phyloP scores from a whole-genome alignment of 176 grass and related monocot genomes.

The Pontederia paniculata region DNA sequence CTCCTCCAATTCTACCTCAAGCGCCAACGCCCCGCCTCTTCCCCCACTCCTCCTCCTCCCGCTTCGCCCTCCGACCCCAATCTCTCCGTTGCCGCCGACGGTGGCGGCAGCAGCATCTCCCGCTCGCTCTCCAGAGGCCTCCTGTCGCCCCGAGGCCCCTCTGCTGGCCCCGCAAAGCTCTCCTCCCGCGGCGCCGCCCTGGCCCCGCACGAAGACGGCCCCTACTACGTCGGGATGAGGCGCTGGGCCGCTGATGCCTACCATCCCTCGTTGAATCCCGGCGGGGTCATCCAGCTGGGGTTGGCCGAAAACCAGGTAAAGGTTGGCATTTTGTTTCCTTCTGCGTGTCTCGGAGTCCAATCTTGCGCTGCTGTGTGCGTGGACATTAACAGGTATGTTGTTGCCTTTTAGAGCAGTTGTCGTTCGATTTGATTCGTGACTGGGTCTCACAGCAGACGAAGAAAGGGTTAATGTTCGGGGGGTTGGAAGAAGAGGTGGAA shows the following conservation, averaged over 20 bases:
- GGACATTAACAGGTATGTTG: conserved; percentile 8
- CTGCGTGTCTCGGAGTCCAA: neutral
- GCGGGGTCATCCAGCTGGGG: conserved; percentile 67
- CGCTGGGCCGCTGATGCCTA: conserved; percentile 46
- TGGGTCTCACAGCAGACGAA: conserved; percentile 61
- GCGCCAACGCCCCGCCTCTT: conserved; percentile 34
- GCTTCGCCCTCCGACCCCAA: neutral
- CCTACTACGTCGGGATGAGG: conserved; percentile 63
- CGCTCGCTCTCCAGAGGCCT: conserved; percentile 49
- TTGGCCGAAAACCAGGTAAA: conserved; percentile 72
- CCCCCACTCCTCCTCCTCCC: neutral
- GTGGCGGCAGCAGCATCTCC: conserved; percentile 25
- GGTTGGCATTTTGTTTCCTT: neutral
- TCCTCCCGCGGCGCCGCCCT: conserved; percentile 37
- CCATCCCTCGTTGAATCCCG: conserved; percentile 38
- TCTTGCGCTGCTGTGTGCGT: neutral
- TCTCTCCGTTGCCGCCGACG: neutral
- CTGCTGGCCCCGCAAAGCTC: conserved; percentile 13
- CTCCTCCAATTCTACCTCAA: conserved; percentile 97
- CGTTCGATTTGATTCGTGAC: conserved; percentile 62
- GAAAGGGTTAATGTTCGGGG: conserved; percentile 15
- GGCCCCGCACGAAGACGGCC: conserved; percentile 32
- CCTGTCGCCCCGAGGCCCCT: conserved; percentile 37
- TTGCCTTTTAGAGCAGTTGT: conserved; percentile 38
- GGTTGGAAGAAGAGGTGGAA: conserved; percentile 16